Percentiles rank a stretch among this genome's conserved stretches.
These are phyloP conservation scores for Extremus antarcticus DNA, from an alignment of 495 filamentous ascomycete genomes.

Conservation along the genomic window DNA sequence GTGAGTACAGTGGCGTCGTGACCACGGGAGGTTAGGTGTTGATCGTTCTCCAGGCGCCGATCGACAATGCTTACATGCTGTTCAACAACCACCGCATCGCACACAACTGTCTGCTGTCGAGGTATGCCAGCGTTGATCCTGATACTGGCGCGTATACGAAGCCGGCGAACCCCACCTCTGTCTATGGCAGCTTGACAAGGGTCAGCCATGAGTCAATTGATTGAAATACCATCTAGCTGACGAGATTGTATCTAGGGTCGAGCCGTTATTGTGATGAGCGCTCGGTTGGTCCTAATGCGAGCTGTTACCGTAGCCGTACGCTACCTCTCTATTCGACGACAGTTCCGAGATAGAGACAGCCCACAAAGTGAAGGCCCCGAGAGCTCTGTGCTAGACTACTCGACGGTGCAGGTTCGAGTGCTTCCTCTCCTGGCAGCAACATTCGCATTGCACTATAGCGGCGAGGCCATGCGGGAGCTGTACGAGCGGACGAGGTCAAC, in stretches of 20 bases:
- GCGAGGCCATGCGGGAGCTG: constrained; percentile 31
- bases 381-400: constrained; percentile 33
- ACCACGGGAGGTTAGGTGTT: too few species aligned
- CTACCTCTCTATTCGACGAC: constrained; percentile 26
- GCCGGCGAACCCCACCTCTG: constrained; percentile 29
- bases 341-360: constrained; percentile 36
- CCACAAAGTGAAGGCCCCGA: constrained; percentile 20
- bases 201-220: constrained; percentile 31
- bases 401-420: constrained; percentile 37
- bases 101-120: constrained; percentile 32
- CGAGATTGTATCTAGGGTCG: constrained; percentile 23
- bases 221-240: constrained; percentile 1
- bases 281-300: constrained; percentile 34
- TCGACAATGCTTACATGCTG: constrained; percentile 42
- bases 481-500: constrained; percentile 27
- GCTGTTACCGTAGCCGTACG: constrained; percentile 36
- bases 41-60: constrained; percentile 9
- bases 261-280: constrained; percentile 36
- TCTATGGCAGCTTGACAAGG: constrained; percentile 35
- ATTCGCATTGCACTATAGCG: constrained; percentile 39
- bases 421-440: constrained; percentile 37
- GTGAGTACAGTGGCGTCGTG: too few species aligned
- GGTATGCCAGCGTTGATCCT: constrained; percentile 33
- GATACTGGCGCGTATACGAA: constrained; percentile 31
- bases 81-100: constrained; percentile 38